phyloP scores from a whole-genome alignment of 2,329 filamentous ascomycete species.

The Fusarium ramigenum region DNA sequence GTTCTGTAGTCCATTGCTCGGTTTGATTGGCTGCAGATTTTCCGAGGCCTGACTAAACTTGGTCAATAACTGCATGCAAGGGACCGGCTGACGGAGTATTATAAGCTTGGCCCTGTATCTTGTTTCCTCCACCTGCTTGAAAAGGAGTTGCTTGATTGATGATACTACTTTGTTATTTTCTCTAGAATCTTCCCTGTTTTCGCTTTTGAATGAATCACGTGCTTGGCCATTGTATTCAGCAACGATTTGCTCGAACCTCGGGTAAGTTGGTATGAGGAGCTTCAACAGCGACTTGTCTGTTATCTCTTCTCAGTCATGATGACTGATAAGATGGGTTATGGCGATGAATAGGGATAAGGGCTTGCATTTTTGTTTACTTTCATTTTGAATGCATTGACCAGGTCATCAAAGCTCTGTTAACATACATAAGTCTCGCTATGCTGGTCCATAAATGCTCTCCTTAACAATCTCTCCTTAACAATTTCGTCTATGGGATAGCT shows the following conservation, averaged over 20 bases:
- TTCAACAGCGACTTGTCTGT: not conserved
- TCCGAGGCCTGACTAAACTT: conserved; percentile 2
- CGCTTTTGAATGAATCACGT: not conserved
- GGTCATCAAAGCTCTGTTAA: not conserved
- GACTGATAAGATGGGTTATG: not conserved
- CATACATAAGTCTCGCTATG: not conserved
- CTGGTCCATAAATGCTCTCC: not conserved
- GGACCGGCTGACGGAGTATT: not conserved
- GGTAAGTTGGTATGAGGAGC: not conserved
- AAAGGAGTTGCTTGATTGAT: conserved; percentile 12
- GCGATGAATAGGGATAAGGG: not conserved
- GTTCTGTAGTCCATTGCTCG: conserved; percentile 1
- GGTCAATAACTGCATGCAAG: conserved; percentile 17
- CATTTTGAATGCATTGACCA: not conserved
- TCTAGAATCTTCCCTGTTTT: not conserved
- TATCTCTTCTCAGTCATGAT: not conserved
- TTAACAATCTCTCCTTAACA: not conserved
- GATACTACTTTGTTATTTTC: not conserved
- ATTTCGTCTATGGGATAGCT: not conserved
- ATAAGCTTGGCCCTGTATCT: conserved; percentile 1
- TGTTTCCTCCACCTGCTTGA: not conserved
- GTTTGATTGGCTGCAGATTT: conserved; percentile 18
- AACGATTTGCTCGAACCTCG: not conserved
- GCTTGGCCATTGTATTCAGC: not conserved
- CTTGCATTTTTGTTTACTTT: not conserved